Evolutionary conservation across 148 eudicot species (phyloP).

Genomic region (Linanthus parryae): DNA sequence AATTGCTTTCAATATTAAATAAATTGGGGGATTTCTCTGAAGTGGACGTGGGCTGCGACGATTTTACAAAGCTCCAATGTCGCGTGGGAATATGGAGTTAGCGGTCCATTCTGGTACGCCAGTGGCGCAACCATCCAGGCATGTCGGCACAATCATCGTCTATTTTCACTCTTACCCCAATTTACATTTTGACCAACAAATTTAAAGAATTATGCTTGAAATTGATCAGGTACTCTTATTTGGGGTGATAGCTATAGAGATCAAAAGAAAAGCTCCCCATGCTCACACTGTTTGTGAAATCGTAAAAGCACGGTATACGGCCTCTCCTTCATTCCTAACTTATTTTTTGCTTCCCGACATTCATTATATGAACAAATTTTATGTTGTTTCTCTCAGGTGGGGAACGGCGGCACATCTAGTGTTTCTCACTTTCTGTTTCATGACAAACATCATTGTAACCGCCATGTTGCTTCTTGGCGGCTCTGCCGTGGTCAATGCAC

Average conservation of each 20-base stretch:
- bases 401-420: constrained; percentile 86
- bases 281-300: constrained; percentile 98
- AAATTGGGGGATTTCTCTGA: no score
- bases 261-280: constrained; percentile 94
- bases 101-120: constrained; percentile 99
- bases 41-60: constrained; percentile 99
- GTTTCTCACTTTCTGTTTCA: constrained; percentile 81
- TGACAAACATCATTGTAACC: constrained; percentile 89
- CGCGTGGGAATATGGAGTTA: constrained; percentile 94
- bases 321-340: no score
- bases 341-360: no score
- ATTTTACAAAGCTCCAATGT: constrained; percentile 94
- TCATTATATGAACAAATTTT: not conserved
- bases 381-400: constrained; percentile 55
- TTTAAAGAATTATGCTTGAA: not conserved
- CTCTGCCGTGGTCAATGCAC: constrained; percentile 95
- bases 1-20: no score
- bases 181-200: not conserved
- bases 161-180: not conserved
- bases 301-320: constrained; percentile 86
- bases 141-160: constrained; percentile 28
- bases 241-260: constrained; percentile 94
- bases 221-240: constrained; percentile 71
- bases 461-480: constrained; percentile 99
- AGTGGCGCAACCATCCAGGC: constrained; percentile 95